These are phyloP conservation scores for Prunus yedoensis DNA, from an alignment of 331 rosid species.

Conservation along the genomic window DNA sequence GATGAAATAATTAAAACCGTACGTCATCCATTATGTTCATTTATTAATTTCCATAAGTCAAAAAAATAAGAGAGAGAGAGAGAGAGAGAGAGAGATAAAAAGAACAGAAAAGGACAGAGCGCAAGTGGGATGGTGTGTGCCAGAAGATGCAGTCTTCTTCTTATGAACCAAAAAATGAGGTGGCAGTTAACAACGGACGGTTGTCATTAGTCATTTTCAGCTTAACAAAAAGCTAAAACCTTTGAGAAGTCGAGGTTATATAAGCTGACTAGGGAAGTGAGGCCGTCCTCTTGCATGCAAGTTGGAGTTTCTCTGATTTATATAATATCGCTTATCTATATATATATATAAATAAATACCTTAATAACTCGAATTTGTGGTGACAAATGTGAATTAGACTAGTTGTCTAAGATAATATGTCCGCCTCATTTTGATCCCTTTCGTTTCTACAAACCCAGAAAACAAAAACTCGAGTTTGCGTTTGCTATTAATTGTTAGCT, in stretches of 20 bases:
- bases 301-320: no score
- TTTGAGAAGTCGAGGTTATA: no score
- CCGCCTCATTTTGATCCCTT: no score
- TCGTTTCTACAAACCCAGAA: no score
- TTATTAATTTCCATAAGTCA: neutral
- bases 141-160: neutral
- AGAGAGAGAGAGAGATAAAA: neutral
- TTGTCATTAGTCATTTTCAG: neutral
- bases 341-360: no score
- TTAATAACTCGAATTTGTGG: fast-evolving
- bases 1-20: neutral
- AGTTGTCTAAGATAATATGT: no score
- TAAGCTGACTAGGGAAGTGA: no score
- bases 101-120: neutral
- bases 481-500: no score
- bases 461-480: no score
- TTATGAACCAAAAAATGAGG: neutral
- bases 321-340: no score
- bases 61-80: neutral
- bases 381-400: no score
- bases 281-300: fast-evolving
- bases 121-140: neutral
- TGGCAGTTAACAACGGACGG: neutral
- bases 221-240: no score
- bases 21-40: neutral